Evolutionary conservation across 148 eudicot species (phyloP).

Genomic region (Fagopyrum homotropicum): DNA sequence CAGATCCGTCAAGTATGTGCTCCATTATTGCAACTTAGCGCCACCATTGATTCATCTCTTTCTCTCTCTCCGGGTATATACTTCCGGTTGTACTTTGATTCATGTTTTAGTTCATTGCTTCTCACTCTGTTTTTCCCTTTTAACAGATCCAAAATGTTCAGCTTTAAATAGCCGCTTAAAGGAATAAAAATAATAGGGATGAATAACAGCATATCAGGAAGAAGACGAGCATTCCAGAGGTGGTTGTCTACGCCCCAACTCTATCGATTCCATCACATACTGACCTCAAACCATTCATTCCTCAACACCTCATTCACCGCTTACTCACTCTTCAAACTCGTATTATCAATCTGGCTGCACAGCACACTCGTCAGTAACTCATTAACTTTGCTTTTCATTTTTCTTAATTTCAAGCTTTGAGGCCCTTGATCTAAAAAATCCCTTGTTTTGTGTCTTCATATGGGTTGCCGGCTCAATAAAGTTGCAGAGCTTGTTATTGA

Average conservation of each 20-base stretch:
- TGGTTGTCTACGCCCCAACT: slow-evolving; percentile 50
- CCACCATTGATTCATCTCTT: too few relatives aligned
- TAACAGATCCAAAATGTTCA: slow-evolving; percentile 14
- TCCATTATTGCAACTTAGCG: slow-evolving; percentile 31
- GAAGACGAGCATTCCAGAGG: slow-evolving; percentile 42
- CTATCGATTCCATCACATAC: slow-evolving; percentile 50
- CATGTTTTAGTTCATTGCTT: too few relatives aligned
- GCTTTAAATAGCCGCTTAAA: slow-evolving; percentile 18
- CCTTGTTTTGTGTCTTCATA: too few relatives aligned
- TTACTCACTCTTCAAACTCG: slow-evolving; percentile 45
- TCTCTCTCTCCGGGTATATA: too few relatives aligned
- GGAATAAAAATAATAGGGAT: slow-evolving; percentile 31
- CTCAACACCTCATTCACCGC: slow-evolving; percentile 46
- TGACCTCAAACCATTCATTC: slow-evolving; percentile 50
- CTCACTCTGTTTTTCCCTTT: too few relatives aligned
- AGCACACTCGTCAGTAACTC: slow-evolving; percentile 29
- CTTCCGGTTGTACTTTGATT: too few relatives aligned
- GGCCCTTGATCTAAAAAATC: neutral
- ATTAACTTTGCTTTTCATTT: neutral
- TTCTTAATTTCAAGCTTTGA: neutral
- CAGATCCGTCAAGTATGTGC: slow-evolving; percentile 26
- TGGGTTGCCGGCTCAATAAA: too few relatives aligned
- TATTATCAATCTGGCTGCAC: slow-evolving; percentile 38
- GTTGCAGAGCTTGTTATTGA: too few relatives aligned
- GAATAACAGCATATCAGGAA: slow-evolving; percentile 23